Evolutionary conservation across 208 protist species (phyloP), one percentile per base, ranked within the genome.

Genomic region (Trypanosoma caninum): DNA sequence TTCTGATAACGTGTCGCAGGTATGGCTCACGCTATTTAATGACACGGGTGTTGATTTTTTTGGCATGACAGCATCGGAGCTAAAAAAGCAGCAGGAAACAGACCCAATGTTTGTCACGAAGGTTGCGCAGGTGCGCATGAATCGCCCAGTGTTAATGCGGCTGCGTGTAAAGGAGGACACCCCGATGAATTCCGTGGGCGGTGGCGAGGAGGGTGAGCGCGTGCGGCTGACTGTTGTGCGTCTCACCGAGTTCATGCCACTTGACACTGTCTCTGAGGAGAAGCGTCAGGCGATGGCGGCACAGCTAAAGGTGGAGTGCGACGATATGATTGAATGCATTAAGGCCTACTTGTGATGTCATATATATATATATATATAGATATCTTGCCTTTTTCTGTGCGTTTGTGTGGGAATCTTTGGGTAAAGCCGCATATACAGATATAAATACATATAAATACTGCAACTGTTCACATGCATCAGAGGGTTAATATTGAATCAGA

Each of bases 21-120:
- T 76, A 76, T 96, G 90, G 90, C 71, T 96, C 33, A 96, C 90
- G n/a, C 62, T 94, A 11, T 96, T 96, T 63, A 92, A 96, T 62
- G 90, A 96, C 58, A 74, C 87, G 3, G 90, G 84, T 31, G 59
- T 83, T 1, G 84, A 94, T 55, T 94, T 96, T 69, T 94, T 92
- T 58, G 90, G 90, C 13, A 91, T 94, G 79, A 37, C 78, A 22
- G 90, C 90, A 22, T 30, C 73, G 23, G 87, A 96, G 75, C 76
- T 96, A 38, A 96, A 94, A 68, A 72, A 72, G 44, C 65, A 74
- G 20, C 61, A 79, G 14, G 85, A 91, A 78, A 70, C 80, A 48
- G 90, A 96, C 60, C 72, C 82, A 31, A 79, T 78, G 55, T 91
- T 81, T 68, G 72, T 96, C 22, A 80, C 87, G 31, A 78, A 80